Base-by-base conservation (phyloP, 345 rosid species). In the Citropsis articulata region DNA sequence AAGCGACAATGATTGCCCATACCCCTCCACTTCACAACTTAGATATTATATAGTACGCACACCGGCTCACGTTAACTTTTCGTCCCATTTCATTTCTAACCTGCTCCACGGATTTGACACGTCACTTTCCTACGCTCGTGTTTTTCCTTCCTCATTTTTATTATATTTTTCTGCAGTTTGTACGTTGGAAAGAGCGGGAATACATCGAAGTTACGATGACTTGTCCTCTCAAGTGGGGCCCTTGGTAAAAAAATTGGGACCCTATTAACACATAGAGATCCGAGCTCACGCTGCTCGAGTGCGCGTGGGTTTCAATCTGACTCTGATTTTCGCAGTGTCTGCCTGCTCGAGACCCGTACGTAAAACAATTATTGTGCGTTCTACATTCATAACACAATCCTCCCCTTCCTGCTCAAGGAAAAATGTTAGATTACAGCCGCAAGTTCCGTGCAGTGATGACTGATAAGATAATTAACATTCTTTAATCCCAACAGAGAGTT, bases 151-250 rank as follows among this genome's bases (percentile, higher is more conserved):
- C 62, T 35, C 18, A 6, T 6, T 0, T 30, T 64, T 64, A 3
- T 45, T 45, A 12, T 64, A 27, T 30, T 6, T 60, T 33, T 73
- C 25, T 24, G 40, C 38, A 53, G 56, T 45, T 22, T 25, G 61
- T 16, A 56, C 79, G 35, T 64, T 71, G 79, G 70, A 71, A 78
- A 71, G 73, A 69, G 77, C 69, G 79, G 71, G 78, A 59, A 50
- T 69, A 62, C 62, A 61, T 67, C 59, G 45, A 48, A 30, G 66
- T 67, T 75, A 30, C 28, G 38, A 76, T 42, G 86, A 71, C 69
- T 75, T 59, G 84, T 84, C 82, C 38, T 70, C 65, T 80, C 82
- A 38, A 0, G 81, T 79, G n/a, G 82, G 72, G 22, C 81, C 83
- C 83, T 22, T 1, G 16, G 50, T 18, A 0, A 0, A 1, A 45